These are phyloP conservation scores for Gypsophila paniculata DNA, from an alignment of 179 eudicot genomes.

Conservation along the genomic window DNA sequence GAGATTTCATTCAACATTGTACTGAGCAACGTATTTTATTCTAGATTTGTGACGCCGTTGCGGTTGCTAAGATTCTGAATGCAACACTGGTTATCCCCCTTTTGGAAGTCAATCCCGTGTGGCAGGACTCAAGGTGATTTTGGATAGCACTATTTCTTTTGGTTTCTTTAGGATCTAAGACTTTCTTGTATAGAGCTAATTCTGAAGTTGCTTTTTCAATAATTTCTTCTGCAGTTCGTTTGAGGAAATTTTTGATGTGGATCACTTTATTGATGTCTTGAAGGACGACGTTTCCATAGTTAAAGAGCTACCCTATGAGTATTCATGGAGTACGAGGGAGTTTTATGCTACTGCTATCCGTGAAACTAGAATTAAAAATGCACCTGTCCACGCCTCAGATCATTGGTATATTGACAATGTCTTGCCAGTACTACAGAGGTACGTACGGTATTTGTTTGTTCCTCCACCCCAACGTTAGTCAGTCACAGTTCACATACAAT, in stretches of 20 bases:
- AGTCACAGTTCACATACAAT: not conserved
- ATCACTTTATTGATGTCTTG: conserved; percentile 76
- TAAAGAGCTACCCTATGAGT: conserved; percentile 81
- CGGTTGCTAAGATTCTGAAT: conserved; percentile 89
- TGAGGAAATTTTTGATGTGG: conserved; percentile 89
- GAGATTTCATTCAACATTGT: not conserved
- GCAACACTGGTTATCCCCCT: conserved; percentile 93
- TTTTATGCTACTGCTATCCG: conserved; percentile 87
- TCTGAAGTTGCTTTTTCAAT: conserved; percentile 20
- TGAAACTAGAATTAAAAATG: conserved; percentile 83
- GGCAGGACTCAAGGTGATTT: conserved; percentile 89
- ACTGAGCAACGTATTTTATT: not conserved
- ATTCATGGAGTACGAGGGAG: conserved; percentile 88
- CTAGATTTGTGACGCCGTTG: conserved; percentile 97
- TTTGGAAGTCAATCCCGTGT: conserved; percentile 96
- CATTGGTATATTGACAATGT: conserved; percentile 88
- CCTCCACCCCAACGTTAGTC: conserved; percentile 1
- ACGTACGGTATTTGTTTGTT: conserved; percentile 16
- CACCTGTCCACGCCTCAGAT: conserved; percentile 96
- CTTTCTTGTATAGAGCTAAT: conserved; percentile 12
- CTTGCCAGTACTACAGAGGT: conserved; percentile 76
- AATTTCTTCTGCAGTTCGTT: conserved; percentile 58
- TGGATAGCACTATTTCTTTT: not conserved
- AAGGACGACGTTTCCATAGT: conserved; percentile 81
- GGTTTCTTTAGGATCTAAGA: conserved; percentile 9